Base-by-base conservation (phyloP, 306 rosid genomes). In the Prunus fruticosa region DNA sequence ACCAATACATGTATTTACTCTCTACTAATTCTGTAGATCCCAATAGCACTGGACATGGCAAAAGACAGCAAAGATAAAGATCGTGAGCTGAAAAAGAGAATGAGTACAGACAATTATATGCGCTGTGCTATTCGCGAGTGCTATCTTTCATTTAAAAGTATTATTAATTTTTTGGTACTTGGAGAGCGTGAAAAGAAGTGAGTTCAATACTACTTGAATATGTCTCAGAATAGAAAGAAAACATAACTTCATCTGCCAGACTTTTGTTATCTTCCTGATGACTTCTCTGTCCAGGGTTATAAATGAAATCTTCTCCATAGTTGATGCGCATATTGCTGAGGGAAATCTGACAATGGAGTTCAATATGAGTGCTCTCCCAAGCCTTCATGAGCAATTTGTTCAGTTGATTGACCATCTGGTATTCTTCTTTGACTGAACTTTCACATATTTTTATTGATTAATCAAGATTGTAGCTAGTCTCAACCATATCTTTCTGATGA, bases 1-100 rank as follows among this genome's bases (percentile, higher is more conserved):
- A 45, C 47, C 11, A 22, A 66, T 25, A 72, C 10, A 53, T 69
- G 69, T 47, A 54, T 62, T 70, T 11, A 64, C 52, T 77, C 30
- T 67, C 45, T 47, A 28, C 43, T 78, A 74, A 46, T 66, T 79
- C 19, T 80, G 72, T 76, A 95, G 99, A 90, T 95, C 72, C 99
- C 99, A 61, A 89, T 95, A 84, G 97, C 99, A 16, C 85, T 95
- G 81, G 91, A 93, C 75, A 92, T 95, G 99, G 99, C 99, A 16
- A 76, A 90, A 81, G 97, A 92, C 80, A 92, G 97, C 84, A n/a
- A 50, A 12, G 88, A 86, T 71, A 89, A 87, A 82, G 96, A 87
- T 58, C 71, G 69, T 18, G 98, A 95, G 79, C 91, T 95, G 81
- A 87, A 83, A 70, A 92, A 95, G 87, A 88, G 97, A 74, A 75